These are phyloP conservation scores for Neonectria hederae DNA, from an alignment of 2,329 filamentous ascomycete genomes.

Conservation along the genomic window DNA sequence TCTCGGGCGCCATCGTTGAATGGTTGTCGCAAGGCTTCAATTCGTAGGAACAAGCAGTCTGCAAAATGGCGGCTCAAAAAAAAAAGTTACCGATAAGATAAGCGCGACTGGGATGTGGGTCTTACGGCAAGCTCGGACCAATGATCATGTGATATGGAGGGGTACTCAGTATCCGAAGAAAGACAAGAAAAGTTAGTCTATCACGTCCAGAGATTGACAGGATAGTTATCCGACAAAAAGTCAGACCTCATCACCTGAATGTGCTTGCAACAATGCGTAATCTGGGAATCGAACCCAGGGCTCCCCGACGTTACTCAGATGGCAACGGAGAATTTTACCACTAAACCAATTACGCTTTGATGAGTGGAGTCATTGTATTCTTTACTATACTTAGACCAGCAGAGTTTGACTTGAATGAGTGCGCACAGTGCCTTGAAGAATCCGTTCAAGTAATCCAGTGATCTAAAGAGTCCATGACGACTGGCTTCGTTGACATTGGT, in stretches of 20 bases:
- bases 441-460: too few species aligned
- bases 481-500: too few species aligned
- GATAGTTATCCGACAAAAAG: too few species aligned
- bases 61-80: slow-evolving; percentile 26
- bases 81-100: slow-evolving; percentile 43
- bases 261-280: not conserved
- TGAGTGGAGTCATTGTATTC: not conserved
- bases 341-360: slow-evolving; percentile 1
- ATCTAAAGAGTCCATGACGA: too few species aligned
- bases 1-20: slow-evolving; percentile 69
- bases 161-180: not conserved
- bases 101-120: slow-evolving; percentile 10
- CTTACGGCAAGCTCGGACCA: not conserved
- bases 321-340: slow-evolving; percentile 2
- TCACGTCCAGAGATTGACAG: too few species aligned
- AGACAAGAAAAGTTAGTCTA: not conserved
- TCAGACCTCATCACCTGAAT: too few species aligned
- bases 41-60: not conserved
- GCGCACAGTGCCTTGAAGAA: too few species aligned
- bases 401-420: not conserved
- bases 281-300: slow-evolving; percentile 7
- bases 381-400: not conserved
- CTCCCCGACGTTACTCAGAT: not conserved
- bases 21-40: slow-evolving; percentile 14
- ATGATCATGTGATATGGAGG: slow-evolving; percentile 35